Evolutionary conservation across 306 rosid genomes (phyloP).

Genomic region (Fragaria vesca): DNA sequence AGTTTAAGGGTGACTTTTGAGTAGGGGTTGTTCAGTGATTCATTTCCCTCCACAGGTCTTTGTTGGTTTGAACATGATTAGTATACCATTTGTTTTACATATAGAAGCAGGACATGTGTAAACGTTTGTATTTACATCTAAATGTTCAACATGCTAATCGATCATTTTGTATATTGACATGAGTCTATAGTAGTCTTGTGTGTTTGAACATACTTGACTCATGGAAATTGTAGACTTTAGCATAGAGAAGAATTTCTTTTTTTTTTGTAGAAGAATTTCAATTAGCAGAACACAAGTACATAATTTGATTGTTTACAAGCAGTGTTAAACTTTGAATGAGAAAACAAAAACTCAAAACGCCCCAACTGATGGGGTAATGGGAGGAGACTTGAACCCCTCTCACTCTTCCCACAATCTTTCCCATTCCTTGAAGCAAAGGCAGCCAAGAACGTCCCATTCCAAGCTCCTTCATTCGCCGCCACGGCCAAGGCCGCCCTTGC

Average conservation of each 20-base stretch:
- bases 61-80: not conserved
- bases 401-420: constrained; percentile 52
- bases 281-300: not conserved
- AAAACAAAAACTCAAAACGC: constrained; percentile 10
- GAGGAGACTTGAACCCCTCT: constrained; percentile 33
- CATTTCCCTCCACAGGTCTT: not conserved
- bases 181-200: not conserved
- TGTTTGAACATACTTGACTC: not conserved
- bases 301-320: not conserved
- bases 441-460: constrained; percentile 58
- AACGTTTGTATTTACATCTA: not conserved
- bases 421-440: constrained; percentile 54
- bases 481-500: not conserved
- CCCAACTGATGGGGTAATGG: constrained; percentile 42
- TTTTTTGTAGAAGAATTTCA: not conserved
- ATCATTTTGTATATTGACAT: not conserved
- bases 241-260: not conserved
- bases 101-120: not conserved
- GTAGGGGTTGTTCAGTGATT: constrained; percentile 12
- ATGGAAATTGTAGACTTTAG: not conserved
- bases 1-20: not conserved
- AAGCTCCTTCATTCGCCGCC: constrained; percentile 14
- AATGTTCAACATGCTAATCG: not conserved
- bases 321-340: not conserved
- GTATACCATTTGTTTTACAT: no score